Evolutionary conservation across 192 early-diverging fungal genomes (phyloP).

Genomic region (Podila verticillata): DNA sequence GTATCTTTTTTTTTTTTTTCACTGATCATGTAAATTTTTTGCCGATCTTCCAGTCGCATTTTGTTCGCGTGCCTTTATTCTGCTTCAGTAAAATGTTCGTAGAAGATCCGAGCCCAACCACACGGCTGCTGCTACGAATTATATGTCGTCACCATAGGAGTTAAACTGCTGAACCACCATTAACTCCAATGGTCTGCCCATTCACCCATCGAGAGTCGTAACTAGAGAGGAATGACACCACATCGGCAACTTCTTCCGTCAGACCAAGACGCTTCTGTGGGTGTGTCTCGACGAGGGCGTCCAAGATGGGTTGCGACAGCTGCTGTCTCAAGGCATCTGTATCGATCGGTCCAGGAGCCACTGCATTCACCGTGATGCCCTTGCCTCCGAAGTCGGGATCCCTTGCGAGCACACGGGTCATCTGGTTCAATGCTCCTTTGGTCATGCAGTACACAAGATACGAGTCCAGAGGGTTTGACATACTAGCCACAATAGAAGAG

Average conservation of each 20-base stretch:
- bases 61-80: no score
- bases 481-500: no score
- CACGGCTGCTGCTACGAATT: no score
- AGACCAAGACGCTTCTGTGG: constrained; percentile 15
- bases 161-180: constrained; percentile 33
- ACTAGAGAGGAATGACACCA: constrained; percentile 18
- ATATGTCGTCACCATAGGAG: no score
- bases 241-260: constrained; percentile 1
- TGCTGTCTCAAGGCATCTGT: neutral
- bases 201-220: constrained; percentile 26
- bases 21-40: no score
- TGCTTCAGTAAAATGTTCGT: no score
- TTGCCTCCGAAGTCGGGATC: constrained; percentile 3
- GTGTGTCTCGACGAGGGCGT: no score
- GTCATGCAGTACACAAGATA: constrained; percentile 6
- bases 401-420: constrained; percentile 4
- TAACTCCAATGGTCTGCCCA: constrained; percentile 26
- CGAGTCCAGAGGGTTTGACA: constrained; percentile 23
- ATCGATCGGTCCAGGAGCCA: constrained; percentile 23
- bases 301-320: neutral
- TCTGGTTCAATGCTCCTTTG: constrained; percentile 12
- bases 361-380: constrained; percentile 11
- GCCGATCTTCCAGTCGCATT: no score
- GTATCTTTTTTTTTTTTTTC: no score
- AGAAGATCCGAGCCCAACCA: no score